Conservation (phyloP, 495 filamentous ascomycete genomes). For the Copromyces sp. region DNA sequence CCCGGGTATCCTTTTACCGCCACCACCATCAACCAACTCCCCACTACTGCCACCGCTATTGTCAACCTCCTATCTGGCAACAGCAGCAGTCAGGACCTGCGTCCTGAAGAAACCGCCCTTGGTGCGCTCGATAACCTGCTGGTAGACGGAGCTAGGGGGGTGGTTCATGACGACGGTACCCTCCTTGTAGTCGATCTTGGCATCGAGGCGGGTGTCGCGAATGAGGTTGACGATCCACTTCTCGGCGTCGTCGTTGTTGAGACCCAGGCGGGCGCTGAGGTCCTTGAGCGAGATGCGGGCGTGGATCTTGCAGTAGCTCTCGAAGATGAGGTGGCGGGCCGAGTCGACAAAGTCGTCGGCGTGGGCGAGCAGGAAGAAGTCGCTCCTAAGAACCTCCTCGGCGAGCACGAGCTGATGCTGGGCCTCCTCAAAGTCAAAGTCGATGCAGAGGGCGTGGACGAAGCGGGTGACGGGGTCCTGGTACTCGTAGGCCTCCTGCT, state of each 20-base stretch:
- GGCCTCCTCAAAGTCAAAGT: constrained; percentile 98
- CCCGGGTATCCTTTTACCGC: background rate
- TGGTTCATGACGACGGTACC: constrained; percentile 99
- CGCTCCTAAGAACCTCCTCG: constrained; percentile 80
- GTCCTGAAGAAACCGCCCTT: constrained; percentile 91
- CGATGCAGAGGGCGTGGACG: constrained; percentile 88
- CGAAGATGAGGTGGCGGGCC: constrained; percentile 90
- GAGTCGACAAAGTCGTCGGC: constrained; percentile 89
- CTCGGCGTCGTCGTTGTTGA: constrained; percentile 90
- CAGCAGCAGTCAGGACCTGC: constrained; percentile 57
- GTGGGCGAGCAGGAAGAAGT: constrained; percentile 86
- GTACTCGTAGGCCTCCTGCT: constrained; percentile 97
- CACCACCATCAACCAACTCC: background rate
- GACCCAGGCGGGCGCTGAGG: constrained; percentile 76
- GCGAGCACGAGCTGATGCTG: constrained; percentile 85
- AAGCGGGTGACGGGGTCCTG: constrained; percentile 91
- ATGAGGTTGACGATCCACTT: constrained; percentile 99
- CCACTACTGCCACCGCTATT: background rate
- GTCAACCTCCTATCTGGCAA: constrained; percentile 28
- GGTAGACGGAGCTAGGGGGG: constrained; percentile 93
- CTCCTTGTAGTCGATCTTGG: constrained; percentile 98
- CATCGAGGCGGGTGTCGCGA: constrained; percentile 90
- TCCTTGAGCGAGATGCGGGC: constrained; percentile 97
- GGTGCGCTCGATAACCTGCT: constrained; percentile 95
- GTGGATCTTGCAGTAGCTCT: constrained; percentile 99